phyloP scores from a whole-genome alignment of 2,329 filamentous ascomycete species.

The Talaromyces albobiverticillius region DNA sequence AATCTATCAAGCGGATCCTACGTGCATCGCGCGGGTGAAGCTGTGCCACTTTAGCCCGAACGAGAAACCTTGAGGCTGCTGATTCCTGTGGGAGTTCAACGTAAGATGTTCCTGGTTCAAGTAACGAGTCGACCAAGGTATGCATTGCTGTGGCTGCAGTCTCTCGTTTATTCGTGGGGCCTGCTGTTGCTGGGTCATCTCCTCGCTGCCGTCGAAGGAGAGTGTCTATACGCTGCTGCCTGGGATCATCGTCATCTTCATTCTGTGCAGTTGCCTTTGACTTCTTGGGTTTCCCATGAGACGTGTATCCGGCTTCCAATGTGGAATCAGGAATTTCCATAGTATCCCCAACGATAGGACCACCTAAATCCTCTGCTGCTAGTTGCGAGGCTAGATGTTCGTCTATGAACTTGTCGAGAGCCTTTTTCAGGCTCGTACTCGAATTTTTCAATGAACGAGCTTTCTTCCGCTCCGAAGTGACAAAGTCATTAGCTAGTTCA shows the following conservation, averaged over 20 bases:
- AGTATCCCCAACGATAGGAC: slow-evolving; percentile 74
- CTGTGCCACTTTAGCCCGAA: slow-evolving; percentile 55
- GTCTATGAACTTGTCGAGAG: slow-evolving; percentile 69
- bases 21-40: slow-evolving; percentile 55
- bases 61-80: slow-evolving; percentile 52
- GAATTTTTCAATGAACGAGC: slow-evolving; percentile 61
- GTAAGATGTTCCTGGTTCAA: slow-evolving; percentile 48
- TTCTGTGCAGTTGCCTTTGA: slow-evolving; percentile 25
- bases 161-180: slow-evolving; percentile 43
- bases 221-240: slow-evolving; percentile 52
- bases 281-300: slow-evolving; percentile 48
- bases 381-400: slow-evolving; percentile 69
- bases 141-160: slow-evolving; percentile 48
- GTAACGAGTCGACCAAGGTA: slow-evolving; percentile 45
- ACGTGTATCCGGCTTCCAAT: slow-evolving; percentile 53
- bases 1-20: slow-evolving; percentile 53
- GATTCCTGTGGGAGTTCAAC: slow-evolving; percentile 49
- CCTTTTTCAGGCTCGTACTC: slow-evolving; percentile 59
- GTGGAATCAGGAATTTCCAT: slow-evolving; percentile 60
- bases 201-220: slow-evolving; percentile 39
- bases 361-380: slow-evolving; percentile 78
- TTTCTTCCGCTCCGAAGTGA: slow-evolving; percentile 59
- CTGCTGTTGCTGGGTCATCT: slow-evolving; percentile 21
- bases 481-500: slow-evolving; percentile 61
- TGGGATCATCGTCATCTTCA: slow-evolving; percentile 28